Conservation (phyloP, 192 early-diverging fungal genomes). For the Jimgerdemannia lactiflua region DNA sequence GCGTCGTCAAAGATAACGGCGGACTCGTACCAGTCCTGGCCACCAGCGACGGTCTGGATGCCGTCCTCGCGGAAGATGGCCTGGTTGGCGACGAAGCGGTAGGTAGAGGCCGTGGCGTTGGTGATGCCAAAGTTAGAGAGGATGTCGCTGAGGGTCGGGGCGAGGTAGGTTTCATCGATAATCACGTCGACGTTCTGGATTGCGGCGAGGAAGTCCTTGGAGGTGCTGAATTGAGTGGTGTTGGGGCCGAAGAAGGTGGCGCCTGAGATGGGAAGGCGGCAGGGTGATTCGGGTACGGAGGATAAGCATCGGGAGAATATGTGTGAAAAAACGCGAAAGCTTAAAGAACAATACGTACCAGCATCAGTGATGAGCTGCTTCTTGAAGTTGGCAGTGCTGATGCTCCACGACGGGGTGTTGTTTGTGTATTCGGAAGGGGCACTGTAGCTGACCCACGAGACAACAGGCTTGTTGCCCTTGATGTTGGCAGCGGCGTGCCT, state of each 20-base stretch:
- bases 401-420: slow-evolving; percentile 62
- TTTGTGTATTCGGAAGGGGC: slow-evolving; percentile 61
- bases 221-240: slow-evolving; percentile 28
- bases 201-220: slow-evolving; percentile 46
- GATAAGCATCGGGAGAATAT: too few species aligned
- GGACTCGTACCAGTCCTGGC: slow-evolving; percentile 69
- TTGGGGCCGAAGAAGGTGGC: slow-evolving; percentile 44
- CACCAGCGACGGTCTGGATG: slow-evolving; percentile 54
- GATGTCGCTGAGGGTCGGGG: slow-evolving; percentile 42
- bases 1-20: slow-evolving; percentile 67
- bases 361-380: slow-evolving; percentile 59
- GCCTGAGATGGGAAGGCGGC: slow-evolving; percentile 1
- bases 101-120: slow-evolving; percentile 22
- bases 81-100: slow-evolving; percentile 61
- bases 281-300: too few species aligned
- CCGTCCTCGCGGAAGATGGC: slow-evolving; percentile 70
- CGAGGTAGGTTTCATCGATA: slow-evolving; percentile 68
- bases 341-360: slow-evolving; percentile 26
- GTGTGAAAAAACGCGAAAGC: too few species aligned
- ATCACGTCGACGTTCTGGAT: slow-evolving; percentile 59
- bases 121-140: slow-evolving; percentile 54
- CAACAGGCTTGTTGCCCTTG: slow-evolving; percentile 32
- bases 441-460: slow-evolving; percentile 63
- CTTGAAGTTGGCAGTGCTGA: slow-evolving; percentile 58
- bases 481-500: slow-evolving; percentile 27